Evolutionary conservation across 768 basidiomycete species (phyloP), one percentile per base, ranked within the genome.

Genomic region (Clavulina sp.): DNA sequence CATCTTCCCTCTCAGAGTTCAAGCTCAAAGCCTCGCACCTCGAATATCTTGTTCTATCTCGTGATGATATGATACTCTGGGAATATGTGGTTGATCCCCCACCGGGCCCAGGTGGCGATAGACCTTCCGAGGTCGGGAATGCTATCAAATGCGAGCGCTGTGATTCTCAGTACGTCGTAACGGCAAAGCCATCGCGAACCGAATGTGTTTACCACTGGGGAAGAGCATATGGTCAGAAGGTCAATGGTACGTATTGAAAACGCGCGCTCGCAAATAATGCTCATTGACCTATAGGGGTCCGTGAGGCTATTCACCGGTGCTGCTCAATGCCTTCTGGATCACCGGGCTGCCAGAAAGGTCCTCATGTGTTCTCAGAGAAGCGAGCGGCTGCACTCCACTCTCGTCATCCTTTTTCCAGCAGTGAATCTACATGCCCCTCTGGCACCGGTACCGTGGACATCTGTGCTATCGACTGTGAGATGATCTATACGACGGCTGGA

Each of bases 401-500:
- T 4, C 77, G 88, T 18, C 77, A 86, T 52, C 64, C 81, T 0
- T 95, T 91, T 65, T 76, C 50, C 30, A 30, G 18, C 50, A 53
- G 31, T 6, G 21, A 19, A 32, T 6, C 18, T 30, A 18, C 26
- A 29, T 4, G 33, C 52, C 7, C 18, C 32, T 23, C 24, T 23
- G 3, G 26, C 26, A 5, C 19, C 21, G 34, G 5, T 23, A 48
- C n/a, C 3, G 68, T 49, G 63, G 67, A 2, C 68, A 73, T 1
- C 66, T 87, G 80, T 4, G 87, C 87, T 0, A 69, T 97, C 48
- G 95, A 99, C 63, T 97, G 95, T 61, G 95, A 99, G 65, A 89
- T 97, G 85, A 72, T 96, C 5, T 89, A 92, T 66, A 84, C 88
- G 0, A 96, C 92, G 0, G 85, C 84, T 3, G 95, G 95, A 0